Evolutionary conservation across 371 early-diverging fungal genomes (phyloP), one percentile per base, ranked within the genome.

Genomic region (Batrachochytrium dendrobatidis): DNA sequence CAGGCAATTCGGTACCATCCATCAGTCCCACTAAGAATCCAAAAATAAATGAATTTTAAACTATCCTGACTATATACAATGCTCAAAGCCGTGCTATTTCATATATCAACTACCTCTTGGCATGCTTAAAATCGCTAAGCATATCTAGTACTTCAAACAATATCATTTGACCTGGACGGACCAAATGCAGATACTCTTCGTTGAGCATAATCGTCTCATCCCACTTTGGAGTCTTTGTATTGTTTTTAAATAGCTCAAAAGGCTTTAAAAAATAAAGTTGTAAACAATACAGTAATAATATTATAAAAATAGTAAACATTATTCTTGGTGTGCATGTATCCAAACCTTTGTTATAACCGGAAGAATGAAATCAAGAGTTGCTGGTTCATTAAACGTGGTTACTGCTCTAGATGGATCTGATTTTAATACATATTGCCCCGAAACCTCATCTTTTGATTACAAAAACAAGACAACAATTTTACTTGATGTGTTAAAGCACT

Each of bases 141-240:
- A 73, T 60, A 53, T 75, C 68, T 34, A 77, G 54, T 26, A 77
- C 52, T 55, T 77, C 78, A 63, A 77, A 77, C 34, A 74, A 43
- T 0, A 68, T 43, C 35, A 71, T 50, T 1, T 62, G 56, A 32
- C 48, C 29, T 29, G 58, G 52, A 7, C 45, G 48, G 4, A 71
- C n/a, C 29, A 75, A 20, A 30, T 62, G 65, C 32, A 69, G 53
- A 59, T 68, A 77, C 20, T 59, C 63, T 50, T 67, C 69, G 55
- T 75, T 71, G 33, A 73, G 24, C 1, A 72, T 28, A 0, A 77
- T 56, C 18, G 48, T 35, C 66, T 77, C 72, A 48, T 70, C 58
- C 78, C 78, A 77, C 15, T 32, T 17, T n/a, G 75, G 75, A 15
- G 62, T 62, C 26, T 60, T 65, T 3, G 72, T 67, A 20, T 56